A percentile compares a stretch with the other conserved stretches of the same genome.
These are phyloP conservation scores for Emmonsiellopsis sp. DNA, from an alignment of 2,329 filamentous ascomycete genomes.

Conservation along the genomic window DNA sequence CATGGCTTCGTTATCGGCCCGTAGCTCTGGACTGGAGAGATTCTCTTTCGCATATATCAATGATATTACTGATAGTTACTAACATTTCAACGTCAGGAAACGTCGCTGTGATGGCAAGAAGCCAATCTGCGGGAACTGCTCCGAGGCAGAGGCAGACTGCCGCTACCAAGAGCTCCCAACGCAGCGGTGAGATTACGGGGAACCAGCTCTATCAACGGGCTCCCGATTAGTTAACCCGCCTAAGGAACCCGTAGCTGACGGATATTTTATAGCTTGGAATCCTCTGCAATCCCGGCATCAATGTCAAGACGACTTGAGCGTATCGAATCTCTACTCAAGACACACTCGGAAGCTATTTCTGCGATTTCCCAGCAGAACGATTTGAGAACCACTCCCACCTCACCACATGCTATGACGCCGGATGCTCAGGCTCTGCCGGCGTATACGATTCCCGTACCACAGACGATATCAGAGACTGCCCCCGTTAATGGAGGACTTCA, in stretches of 20 bases:
- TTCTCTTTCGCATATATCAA: not conserved
- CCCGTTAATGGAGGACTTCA: not conserved
- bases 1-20: too few relatives aligned
- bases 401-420: not conserved
- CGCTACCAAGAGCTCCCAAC: constrained; percentile 10
- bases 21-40: too few relatives aligned
- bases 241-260: not conserved
- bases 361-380: not conserved
- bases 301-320: constrained; percentile 3
- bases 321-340: constrained; percentile 3
- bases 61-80: not conserved
- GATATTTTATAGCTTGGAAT: not conserved
- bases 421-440: not conserved
- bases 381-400: not conserved
- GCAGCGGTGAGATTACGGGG: constrained; percentile 5
- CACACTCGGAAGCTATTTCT: constrained; percentile 4
- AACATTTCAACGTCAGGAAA: constrained; percentile 5
- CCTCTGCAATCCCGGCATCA: not conserved
- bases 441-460: not conserved
- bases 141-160: constrained; percentile 10
- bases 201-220: too few relatives aligned
- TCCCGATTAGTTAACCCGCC: not conserved
- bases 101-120: constrained; percentile 11
- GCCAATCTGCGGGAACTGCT: constrained; percentile 9
- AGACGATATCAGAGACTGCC: not conserved